Evolutionary conservation across 1,139 yeast species (phyloP).

Genomic region (Cylindricascospora bacillispora): DNA sequence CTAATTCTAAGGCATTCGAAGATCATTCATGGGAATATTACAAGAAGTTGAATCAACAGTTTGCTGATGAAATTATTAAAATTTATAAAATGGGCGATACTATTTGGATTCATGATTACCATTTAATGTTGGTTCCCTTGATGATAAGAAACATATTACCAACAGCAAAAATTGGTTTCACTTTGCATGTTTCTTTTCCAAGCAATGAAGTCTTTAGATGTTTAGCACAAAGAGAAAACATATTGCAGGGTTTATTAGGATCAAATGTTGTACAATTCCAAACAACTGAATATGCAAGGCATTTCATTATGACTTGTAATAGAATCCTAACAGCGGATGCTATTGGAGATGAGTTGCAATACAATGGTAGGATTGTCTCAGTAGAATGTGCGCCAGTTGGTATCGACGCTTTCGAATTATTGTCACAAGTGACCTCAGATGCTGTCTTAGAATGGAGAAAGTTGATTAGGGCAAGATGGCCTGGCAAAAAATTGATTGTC

Average conservation of each 20-base stretch:
- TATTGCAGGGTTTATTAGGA: conserved; percentile 77
- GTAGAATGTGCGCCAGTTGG: conserved; percentile 76
- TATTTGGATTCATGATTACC: conserved; percentile 93
- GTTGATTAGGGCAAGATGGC: conserved; percentile 70
- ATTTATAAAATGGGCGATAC: conserved; percentile 56
- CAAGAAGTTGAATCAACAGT: conserved; percentile 55
- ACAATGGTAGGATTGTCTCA: conserved; percentile 51
- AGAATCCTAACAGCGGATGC: conserved; percentile 75
- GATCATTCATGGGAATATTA: conserved; percentile 91
- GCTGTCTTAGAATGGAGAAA: conserved; percentile 58
- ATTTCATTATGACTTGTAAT: conserved; percentile 83
- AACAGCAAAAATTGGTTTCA: conserved; percentile 79
- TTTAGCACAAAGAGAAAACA: conserved; percentile 69
- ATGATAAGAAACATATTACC: conserved; percentile 73
- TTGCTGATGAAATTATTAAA: conserved; percentile 65
- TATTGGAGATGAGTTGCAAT: conserved; percentile 58
- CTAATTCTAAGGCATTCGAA: conserved; percentile 87
- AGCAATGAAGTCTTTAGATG: conserved; percentile 93
- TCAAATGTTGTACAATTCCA: conserved; percentile 85
- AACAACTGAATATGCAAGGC: conserved; percentile 85
- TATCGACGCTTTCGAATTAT: conserved; percentile 57
- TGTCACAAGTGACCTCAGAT: conserved; percentile 33
- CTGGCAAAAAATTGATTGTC: conserved; percentile 51
- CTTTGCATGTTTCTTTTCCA: conserved; percentile 89
- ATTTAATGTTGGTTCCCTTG: conserved; percentile 70